Base-by-base conservation (phyloP, 441 rosid species). In the Pelargonium cotyledonis region DNA sequence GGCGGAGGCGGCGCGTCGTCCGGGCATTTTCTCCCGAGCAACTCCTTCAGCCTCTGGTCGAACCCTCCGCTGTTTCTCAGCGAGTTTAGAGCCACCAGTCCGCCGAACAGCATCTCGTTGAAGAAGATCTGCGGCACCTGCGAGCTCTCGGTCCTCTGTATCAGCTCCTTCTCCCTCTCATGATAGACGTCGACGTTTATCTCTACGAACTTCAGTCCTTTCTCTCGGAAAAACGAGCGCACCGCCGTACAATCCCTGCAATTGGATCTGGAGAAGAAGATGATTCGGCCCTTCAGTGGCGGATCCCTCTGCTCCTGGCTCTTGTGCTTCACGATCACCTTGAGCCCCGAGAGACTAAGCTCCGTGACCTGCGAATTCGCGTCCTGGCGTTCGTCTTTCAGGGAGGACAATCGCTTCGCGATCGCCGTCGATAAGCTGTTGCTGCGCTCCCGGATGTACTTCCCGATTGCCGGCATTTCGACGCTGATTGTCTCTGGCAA, bases 91-190 rank as follows among this genome's bases (percentile, higher is more conserved):
- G 88, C 95, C 65, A 83, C 88, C 66, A 91, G 80, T 1, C 96
- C 97, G 0, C 98, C 98, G 21, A 94, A 80, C 26, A 84, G 77
- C 75, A 84, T 87, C 49, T 88, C 89, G 81, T 94, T 94, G 75
- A 89, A 89, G 81, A 94, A 94, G 5, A 94, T 81, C 85, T 85
- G 87, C 55, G 98, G 98, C 14, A 89, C 98, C 58, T 84, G 87
- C 0, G 78, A 57, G 9, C 14, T 80, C 66, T 95, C 96, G 1
- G 93, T 82, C 72, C 92, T 75, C 26, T 83, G 84, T 0, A 85
- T n/a, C 75, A 91, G 70, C 78, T 94, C 98, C 44, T 78, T 82
- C 66, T 76, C 93, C 38, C 97, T 73, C 21, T 66, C 68, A 0
- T 86, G 83, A 57, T 76, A 94, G 3, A 94, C 97, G 63, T 91